Evolutionary conservation across 2,329 filamentous ascomycete species (phyloP).

Genomic region (Cadophora luteo-olivacea): DNA sequence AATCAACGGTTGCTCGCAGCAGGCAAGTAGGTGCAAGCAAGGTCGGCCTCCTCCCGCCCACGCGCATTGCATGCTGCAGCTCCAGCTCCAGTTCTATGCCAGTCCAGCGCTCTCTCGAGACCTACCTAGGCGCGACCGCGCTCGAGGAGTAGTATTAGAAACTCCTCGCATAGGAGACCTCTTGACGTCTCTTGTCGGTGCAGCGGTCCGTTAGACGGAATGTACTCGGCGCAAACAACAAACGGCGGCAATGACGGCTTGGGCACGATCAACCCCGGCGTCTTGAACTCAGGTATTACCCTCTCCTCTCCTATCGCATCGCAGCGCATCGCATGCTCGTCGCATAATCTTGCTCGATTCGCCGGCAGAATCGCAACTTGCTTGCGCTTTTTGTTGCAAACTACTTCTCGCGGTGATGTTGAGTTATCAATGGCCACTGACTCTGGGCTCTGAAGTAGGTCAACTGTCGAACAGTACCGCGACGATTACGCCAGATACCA

Average conservation of each 20-base stretch:
- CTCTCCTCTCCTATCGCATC: slow-evolving; percentile 3
- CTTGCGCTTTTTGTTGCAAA: slow-evolving; percentile 20
- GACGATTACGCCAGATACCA: slow-evolving; percentile 58
- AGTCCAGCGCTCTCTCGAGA: slow-evolving; percentile 26
- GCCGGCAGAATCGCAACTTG: slow-evolving; percentile 26
- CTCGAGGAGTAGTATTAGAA: slow-evolving; percentile 31
- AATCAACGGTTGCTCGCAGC: slow-evolving; percentile 15
- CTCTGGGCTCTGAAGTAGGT: slow-evolving; percentile 35
- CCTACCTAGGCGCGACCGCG: slow-evolving; percentile 38
- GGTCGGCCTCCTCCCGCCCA: slow-evolving; percentile 18
- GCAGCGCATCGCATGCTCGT: slow-evolving; percentile 37
- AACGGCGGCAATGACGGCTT: slow-evolving; percentile 58
- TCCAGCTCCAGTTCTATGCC: slow-evolving; percentile 24
- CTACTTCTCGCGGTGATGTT: slow-evolving; percentile 35
- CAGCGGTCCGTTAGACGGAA: slow-evolving; percentile 44
- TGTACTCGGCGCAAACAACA: slow-evolving; percentile 69
- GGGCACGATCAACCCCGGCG: slow-evolving; percentile 86
- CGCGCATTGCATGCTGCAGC: slow-evolving; percentile 30
- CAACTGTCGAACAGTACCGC: slow-evolving; percentile 44
- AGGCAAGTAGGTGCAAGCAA: slow-evolving; percentile 13
- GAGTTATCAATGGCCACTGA: slow-evolving; percentile 39
- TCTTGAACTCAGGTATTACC: slow-evolving; percentile 77
- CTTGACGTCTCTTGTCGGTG: slow-evolving; percentile 50
- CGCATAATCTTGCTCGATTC: slow-evolving; percentile 32
- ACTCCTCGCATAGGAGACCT: slow-evolving; percentile 26